Conservation (phyloP, 768 basidiomycete genomes). For the Leccinum arenicola region DNA sequence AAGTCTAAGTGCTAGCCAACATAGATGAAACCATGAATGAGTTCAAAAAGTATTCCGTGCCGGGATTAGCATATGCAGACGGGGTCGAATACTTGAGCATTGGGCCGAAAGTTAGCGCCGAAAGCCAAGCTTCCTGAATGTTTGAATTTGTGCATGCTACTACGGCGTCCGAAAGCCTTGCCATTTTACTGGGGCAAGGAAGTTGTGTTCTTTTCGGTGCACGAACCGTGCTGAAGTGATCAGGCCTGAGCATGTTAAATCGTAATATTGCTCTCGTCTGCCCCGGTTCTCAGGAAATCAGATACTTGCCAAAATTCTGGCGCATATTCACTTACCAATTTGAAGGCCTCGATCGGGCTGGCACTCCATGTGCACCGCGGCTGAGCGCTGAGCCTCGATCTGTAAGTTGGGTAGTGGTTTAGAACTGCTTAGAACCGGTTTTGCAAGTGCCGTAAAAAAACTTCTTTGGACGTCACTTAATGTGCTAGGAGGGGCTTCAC, state of each 20-base stretch:
- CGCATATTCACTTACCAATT: not conserved
- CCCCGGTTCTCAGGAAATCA: not conserved
- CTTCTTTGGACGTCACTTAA: no score
- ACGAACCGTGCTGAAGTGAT: not conserved
- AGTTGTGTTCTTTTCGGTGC: not conserved
- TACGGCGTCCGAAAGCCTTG: no score
- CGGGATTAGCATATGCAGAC: no score
- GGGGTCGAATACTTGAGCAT: not conserved
- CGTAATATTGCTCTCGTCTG: not conserved
- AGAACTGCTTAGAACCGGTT: no score
- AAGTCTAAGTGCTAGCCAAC: no score
- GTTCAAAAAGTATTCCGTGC: no score
- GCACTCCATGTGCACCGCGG: not conserved
- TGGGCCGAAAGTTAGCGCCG: not conserved
- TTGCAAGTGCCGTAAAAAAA: no score
- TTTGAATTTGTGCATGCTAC: not conserved
- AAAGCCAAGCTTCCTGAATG: not conserved
- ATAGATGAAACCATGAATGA: no score
- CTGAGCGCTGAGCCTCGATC: no score
- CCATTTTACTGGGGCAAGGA: not conserved
- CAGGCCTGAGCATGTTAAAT: not conserved
- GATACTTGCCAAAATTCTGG: not conserved
- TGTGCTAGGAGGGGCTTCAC: no score
- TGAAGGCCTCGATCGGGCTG: not conserved
- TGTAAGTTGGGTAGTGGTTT: no score